Percentiles rank a stretch among this genome's conserved stretches.
Evolutionary conservation across 345 rosid genomes (phyloP).

Genomic region (Citrus unshiu): DNA sequence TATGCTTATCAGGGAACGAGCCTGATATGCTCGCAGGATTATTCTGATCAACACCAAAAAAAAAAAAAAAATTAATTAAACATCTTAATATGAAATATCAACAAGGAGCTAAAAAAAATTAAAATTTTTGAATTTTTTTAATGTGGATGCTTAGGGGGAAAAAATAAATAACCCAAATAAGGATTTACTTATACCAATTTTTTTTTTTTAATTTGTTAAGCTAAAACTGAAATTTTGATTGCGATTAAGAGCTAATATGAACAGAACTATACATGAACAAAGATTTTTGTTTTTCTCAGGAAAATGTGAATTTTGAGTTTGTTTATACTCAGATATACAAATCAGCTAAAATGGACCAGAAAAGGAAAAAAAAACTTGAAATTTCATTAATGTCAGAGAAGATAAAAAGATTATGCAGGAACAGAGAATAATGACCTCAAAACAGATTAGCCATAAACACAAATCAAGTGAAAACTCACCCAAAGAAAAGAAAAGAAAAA

Average conservation of each 20-base stretch:
- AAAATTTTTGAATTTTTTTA: neutral
- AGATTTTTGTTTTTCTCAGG: neutral
- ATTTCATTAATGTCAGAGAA: neutral
- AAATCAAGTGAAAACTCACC: neutral
- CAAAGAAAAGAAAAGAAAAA: neutral
- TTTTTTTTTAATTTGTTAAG: neutral
- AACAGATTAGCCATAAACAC: neutral
- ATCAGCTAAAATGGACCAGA: neutral
- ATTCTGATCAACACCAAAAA: slow-evolving; percentile 29
- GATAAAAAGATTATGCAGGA: neutral
- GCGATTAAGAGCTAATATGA: neutral
- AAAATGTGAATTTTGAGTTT: neutral
- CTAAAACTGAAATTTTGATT: neutral
- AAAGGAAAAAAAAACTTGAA: neutral
- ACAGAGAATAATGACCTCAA: neutral
- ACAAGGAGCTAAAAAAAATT: neutral
- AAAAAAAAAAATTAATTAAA: neutral
- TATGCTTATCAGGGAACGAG: slow-evolving; percentile 34
- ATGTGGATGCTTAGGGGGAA: neutral
- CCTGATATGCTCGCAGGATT: slow-evolving; percentile 37
- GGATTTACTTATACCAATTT: too few relatives aligned
- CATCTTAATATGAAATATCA: too few relatives aligned
- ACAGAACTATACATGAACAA: neutral
- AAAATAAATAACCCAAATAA: too few relatives aligned
- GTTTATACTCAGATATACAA: neutral